phyloP scores from a whole-genome alignment of 1,284 basidiomycete genomes.

The Ganoderma sinense region DNA sequence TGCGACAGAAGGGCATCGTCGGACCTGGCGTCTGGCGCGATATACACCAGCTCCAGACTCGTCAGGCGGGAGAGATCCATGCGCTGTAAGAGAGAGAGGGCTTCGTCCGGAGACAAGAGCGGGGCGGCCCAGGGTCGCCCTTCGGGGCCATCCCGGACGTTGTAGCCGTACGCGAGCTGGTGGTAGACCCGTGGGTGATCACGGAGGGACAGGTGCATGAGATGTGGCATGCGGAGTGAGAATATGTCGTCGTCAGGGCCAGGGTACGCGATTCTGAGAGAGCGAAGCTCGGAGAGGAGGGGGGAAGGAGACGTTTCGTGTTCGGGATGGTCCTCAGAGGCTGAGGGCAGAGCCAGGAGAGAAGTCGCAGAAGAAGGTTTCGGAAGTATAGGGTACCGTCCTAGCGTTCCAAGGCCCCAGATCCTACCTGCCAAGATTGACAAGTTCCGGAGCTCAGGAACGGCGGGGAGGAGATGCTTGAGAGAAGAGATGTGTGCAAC shows the following conservation, averaged over 20 bases:
- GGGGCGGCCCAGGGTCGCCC: too few relatives aligned
- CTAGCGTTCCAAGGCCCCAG: background rate
- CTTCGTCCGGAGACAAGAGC: too few relatives aligned
- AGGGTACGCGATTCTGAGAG: background rate
- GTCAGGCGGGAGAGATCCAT: too few relatives aligned
- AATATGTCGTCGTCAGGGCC: background rate
- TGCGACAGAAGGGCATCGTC: too few relatives aligned
- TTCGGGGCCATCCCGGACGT: too few relatives aligned
- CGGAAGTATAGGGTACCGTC: background rate
- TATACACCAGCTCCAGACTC: too few relatives aligned
- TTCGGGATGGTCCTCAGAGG: conserved; percentile 1
- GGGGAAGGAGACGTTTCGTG: background rate
- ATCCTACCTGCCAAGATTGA: background rate
- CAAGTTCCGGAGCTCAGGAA: background rate
- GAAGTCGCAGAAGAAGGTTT: background rate
- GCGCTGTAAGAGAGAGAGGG: too few relatives aligned
- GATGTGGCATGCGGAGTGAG: background rate
- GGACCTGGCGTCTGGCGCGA: too few relatives aligned
- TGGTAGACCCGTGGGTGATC: too few relatives aligned
- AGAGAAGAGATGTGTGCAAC: background rate
- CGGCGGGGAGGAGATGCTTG: background rate
- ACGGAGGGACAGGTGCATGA: too few relatives aligned
- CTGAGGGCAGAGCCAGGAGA: too few relatives aligned
- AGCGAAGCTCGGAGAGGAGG: background rate
- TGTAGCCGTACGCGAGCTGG: too few relatives aligned